A percentile compares a stretch with the other conserved stretches of the same genome.
Conservation (phyloP, 352 stramenopile genomes). For the Blastocystis sp. region DNA sequence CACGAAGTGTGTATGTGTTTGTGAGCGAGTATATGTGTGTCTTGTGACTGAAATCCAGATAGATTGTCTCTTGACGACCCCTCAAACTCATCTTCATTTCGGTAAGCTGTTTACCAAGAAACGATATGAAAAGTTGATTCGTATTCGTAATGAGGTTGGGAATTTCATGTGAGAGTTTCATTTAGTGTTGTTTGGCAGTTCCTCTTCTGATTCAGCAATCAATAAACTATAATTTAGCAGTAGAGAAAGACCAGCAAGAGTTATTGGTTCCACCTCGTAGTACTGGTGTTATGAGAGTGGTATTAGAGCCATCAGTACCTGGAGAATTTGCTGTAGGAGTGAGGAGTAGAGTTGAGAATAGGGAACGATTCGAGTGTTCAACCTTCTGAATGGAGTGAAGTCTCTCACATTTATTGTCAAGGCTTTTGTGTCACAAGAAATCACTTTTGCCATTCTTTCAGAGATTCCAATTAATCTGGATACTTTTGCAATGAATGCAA, state of each 20-base stretch:
- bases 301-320: neutral
- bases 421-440: slow-evolving; percentile 1
- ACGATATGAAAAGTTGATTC: slow-evolving; percentile 4
- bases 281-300: neutral
- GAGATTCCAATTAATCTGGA: neutral
- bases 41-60: neutral
- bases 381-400: slow-evolving; percentile 3
- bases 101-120: slow-evolving; percentile 54
- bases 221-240: slow-evolving; percentile 47
- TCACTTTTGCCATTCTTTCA: slow-evolving; percentile 4
- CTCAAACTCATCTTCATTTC: slow-evolving; percentile 27
- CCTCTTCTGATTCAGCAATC: slow-evolving; percentile 40
- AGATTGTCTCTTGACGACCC: neutral
- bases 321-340: neutral
- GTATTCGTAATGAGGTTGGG: neutral
- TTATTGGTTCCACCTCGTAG: neutral
- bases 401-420: slow-evolving; percentile 45
- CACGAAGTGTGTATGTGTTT: neutral
- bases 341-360: neutral
- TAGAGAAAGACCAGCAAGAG: neutral
- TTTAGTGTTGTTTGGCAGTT: neutral
- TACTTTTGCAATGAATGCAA: slow-evolving; percentile 7
- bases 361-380: slow-evolving; percentile 30
- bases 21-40: neutral
- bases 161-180: neutral